Evolutionary conservation across 2,329 filamentous ascomycete species (phyloP), one percentile per base, ranked within the genome.

Genomic region (Thelonectria blattea): DNA sequence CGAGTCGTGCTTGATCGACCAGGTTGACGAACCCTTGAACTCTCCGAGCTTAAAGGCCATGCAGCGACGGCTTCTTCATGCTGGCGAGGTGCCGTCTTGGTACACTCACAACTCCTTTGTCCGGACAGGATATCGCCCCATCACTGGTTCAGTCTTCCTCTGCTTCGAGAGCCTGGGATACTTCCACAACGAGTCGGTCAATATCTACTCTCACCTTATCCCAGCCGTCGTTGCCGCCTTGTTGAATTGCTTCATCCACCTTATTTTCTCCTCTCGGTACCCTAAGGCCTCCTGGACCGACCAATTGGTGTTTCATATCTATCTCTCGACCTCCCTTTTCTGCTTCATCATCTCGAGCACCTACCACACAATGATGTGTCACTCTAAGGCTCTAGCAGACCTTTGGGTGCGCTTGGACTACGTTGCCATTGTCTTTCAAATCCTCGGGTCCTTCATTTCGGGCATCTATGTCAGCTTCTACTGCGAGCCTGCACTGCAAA

Each of bases 141-240:
- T 76, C 24, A 77, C 74, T 3, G 66, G 72, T 52, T 82, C 80
- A 1, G 66, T 62, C 22, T 56, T 48, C 2, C 61, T 60, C 11
- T 83, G 74, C 55, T 66, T 82, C 52, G 52, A 65, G 24, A 82
- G 79, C 56, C 77, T 74, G 72, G 61, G 67, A 2, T 78, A 79
- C 64, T 39, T 75, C 14, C 73, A 76, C 65, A 76, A 75, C 59
- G 72, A 76, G 58, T 67, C 72, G 3, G 60, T 71, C 60, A 75
- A 75, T 63, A 75, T 75, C 59, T 73, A 68, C 62, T 67, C 72
- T 14, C 73, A 76, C 65, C 72, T 84, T 5, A 63, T 84, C 2
- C 81, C 81, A 0, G 78, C 74, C 11, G 42, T 80, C 3, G 18
- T 73, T 20, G 52, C 57, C 22, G 53, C 77, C 5, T 42, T 75